Evolutionary conservation across 75 land plant species (phyloP).

Genomic region (Adiantum capillusveneris): DNA sequence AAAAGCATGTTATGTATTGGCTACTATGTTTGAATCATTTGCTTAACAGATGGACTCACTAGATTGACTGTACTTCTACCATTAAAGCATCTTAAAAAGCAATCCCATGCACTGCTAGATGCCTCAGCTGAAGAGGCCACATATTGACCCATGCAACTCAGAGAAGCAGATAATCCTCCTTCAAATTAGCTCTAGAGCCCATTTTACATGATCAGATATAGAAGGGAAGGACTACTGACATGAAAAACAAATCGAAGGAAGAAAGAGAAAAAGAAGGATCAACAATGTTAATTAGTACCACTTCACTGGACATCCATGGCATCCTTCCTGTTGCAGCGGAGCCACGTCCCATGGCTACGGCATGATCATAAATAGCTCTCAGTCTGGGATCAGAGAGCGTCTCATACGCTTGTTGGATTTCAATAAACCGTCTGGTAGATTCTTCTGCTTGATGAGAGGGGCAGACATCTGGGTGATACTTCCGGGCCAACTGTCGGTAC

Average conservation of each 20-base stretch:
- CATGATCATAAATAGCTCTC: slow-evolving; percentile 54
- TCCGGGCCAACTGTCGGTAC: slow-evolving; percentile 71
- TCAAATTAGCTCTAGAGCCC: background rate
- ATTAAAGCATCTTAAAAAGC: no score
- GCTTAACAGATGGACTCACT: no score
- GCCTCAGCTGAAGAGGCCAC: no score
- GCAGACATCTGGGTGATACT: slow-evolving; percentile 84
- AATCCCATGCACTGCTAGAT: no score
- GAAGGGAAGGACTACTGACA: background rate
- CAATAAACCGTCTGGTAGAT: slow-evolving; percentile 60
- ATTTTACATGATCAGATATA: background rate
- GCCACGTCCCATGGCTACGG: slow-evolving; percentile 27
- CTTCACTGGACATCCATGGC: slow-evolving; percentile 20
- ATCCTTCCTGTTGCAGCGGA: slow-evolving; percentile 29
- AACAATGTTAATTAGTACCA: no score
- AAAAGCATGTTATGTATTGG: no score
- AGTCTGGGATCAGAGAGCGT: slow-evolving; percentile 64
- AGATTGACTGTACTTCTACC: no score
- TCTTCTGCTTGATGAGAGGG: slow-evolving; percentile 63
- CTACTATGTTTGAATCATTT: no score
- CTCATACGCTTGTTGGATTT: slow-evolving; percentile 86
- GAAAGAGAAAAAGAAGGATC: background rate
- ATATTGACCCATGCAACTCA: no score
- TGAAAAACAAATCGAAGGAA: background rate
- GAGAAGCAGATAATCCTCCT: no score